These are phyloP conservation scores for Annona cherimola DNA, from an alignment of 164 flowering plant genomes.

Conservation along the genomic window DNA sequence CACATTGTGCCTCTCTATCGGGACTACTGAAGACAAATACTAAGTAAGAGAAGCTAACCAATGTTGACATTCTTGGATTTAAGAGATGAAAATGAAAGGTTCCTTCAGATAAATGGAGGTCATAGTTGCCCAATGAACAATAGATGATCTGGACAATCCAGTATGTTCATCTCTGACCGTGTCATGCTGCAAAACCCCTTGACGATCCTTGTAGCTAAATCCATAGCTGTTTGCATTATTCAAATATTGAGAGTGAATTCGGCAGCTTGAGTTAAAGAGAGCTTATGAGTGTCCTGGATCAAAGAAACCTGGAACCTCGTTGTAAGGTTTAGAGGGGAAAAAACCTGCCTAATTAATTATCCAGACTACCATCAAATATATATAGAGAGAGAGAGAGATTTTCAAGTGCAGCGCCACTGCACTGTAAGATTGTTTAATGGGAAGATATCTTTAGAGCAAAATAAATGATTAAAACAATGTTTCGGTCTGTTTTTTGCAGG, in stretches of 20 bases:
- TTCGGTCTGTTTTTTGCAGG: background rate
- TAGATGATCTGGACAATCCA: background rate
- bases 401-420: background rate
- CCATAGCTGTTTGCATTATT: background rate
- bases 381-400: no score
- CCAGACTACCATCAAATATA: no score
- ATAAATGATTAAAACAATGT: background rate
- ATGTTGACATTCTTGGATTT: background rate
- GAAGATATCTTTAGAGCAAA: background rate
- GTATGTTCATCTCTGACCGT: background rate
- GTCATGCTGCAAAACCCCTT: background rate
- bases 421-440: background rate
- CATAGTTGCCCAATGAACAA: background rate
- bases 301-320: background rate
- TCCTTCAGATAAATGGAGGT: background rate
- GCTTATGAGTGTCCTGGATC: background rate
- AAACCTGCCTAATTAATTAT: background rate
- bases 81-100: background rate
- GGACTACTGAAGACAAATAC: conserved; percentile 55
- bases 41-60: conserved; percentile 24
- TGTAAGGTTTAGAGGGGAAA: background rate
- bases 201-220: background rate
- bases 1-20: conserved; percentile 78
- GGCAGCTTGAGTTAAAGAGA: background rate
- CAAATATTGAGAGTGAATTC: no score